Conservation (phyloP, 768 basidiomycete species). For the Rhizopogon roseolus region DNA sequence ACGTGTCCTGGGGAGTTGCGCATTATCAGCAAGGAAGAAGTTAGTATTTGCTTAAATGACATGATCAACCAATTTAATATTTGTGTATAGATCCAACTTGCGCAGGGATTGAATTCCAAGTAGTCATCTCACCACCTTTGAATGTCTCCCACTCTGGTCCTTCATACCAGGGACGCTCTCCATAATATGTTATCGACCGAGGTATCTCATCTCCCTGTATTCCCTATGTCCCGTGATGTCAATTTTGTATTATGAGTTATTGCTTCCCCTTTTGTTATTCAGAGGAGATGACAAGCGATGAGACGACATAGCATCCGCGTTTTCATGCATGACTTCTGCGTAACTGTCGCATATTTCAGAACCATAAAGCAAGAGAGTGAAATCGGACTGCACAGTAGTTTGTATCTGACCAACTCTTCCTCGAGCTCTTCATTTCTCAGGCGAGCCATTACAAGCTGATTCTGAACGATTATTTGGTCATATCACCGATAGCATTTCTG, state of each 20-base stretch:
- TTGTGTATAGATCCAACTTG: slow-evolving; percentile 36
- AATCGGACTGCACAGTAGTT: slow-evolving; percentile 56
- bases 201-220: not conserved
- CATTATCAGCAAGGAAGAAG: slow-evolving; percentile 72
- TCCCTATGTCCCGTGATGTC: not conserved
- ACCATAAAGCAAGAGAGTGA: not conserved
- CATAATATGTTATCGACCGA: not conserved
- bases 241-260: slow-evolving; percentile 7
- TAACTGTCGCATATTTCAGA: slow-evolving; percentile 28
- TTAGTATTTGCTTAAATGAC: slow-evolving; percentile 24
- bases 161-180: not conserved
- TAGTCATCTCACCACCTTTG: not conserved
- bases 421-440: slow-evolving; percentile 92
- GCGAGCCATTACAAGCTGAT: slow-evolving; percentile 86
- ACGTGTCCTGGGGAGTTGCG: slow-evolving; percentile 72
- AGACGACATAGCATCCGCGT: slow-evolving; percentile 64
- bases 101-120: slow-evolving; percentile 26
- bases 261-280: slow-evolving; percentile 13
- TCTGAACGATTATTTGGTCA: slow-evolving; percentile 40
- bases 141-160: not conserved
- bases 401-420: slow-evolving; percentile 90
- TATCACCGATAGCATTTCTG: not conserved
- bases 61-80: not conserved
- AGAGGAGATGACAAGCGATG: slow-evolving; percentile 47
- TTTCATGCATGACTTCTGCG: slow-evolving; percentile 76